Evolutionary conservation across 2,329 filamentous ascomycete genomes (phyloP).

Genomic region (Ophiosphaerella narmari): DNA sequence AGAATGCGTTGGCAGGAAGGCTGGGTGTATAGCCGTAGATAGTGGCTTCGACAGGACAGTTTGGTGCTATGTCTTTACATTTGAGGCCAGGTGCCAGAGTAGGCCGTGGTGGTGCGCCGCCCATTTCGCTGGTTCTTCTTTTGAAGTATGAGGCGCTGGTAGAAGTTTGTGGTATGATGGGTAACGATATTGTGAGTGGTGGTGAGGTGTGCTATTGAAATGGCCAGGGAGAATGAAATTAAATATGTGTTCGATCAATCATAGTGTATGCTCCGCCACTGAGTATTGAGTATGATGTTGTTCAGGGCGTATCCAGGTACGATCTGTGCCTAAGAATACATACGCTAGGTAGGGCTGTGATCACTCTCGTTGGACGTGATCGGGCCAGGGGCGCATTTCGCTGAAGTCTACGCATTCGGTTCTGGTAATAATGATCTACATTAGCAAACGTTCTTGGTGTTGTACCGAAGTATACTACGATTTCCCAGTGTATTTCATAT

Average conservation of each 20-base stretch:
- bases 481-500: not conserved
- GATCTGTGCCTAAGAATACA: not conserved
- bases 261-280: not conserved
- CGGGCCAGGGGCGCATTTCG: not conserved
- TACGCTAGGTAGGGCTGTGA: not conserved
- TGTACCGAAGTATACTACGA: not conserved
- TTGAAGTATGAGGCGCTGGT: not conserved
- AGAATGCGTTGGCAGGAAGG: conserved; percentile 56
- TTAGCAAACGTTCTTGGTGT: not conserved
- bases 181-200: not conserved
- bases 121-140: not conserved
- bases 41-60: conserved; percentile 53
- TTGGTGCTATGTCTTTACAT: conserved; percentile 17
- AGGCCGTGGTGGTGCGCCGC: conserved; percentile 11
- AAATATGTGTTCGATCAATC: not conserved
- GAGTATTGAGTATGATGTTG: not conserved
- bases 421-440: not conserved
- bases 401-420: not conserved
- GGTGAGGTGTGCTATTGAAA: not conserved
- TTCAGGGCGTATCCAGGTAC: not conserved
- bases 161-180: not conserved
- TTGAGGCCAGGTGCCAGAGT: conserved; percentile 5
- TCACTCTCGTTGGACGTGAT: not conserved
- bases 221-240: not conserved
- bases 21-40: conserved; percentile 60